Conservation (phyloP, 2,329 filamentous ascomycete species). For the Scedosporium aurantiacum region DNA sequence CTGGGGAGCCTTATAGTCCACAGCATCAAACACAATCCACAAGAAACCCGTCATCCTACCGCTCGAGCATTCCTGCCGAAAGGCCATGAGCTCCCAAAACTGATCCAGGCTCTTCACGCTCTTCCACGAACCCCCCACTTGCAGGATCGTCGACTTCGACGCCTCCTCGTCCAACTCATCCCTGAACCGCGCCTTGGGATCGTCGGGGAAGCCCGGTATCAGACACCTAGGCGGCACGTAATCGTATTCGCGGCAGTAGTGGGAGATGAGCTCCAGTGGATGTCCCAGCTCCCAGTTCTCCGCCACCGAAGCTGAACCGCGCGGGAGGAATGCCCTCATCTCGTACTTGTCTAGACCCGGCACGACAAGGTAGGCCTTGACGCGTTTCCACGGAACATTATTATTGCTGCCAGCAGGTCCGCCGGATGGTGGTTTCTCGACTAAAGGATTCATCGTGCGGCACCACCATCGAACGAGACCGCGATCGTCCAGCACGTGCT, state of each 20-base stretch:
- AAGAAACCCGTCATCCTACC: slow-evolving; percentile 88
- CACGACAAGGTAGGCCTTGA: slow-evolving; percentile 75
- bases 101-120: slow-evolving; percentile 74
- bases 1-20: background rate
- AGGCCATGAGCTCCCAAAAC: slow-evolving; percentile 99
- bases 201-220: slow-evolving; percentile 85
- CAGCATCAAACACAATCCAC: slow-evolving; percentile 70
- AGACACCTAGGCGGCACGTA: slow-evolving; percentile 68
- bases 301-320: slow-evolving; percentile 23
- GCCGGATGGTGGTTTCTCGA: slow-evolving; percentile 34
- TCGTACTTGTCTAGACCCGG: slow-evolving; percentile 79
- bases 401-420: no score
- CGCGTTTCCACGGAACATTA: slow-evolving; percentile 25
- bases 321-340: slow-evolving; percentile 66
- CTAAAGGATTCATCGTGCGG: slow-evolving; percentile 66
- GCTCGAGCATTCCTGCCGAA: slow-evolving; percentile 87
- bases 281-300: slow-evolving; percentile 59
- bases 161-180: slow-evolving; percentile 82
- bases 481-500: slow-evolving; percentile 86
- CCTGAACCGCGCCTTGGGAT: slow-evolving; percentile 84
- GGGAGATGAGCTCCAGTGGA: slow-evolving; percentile 54
- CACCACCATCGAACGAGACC: slow-evolving; percentile 96
- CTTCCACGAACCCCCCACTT: slow-evolving; percentile 62
- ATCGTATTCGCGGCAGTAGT: slow-evolving; percentile 47
- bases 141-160: slow-evolving; percentile 41